These are phyloP conservation scores for Candida argentea DNA, from an alignment of 805 yeast species.

Conservation along the genomic window DNA sequence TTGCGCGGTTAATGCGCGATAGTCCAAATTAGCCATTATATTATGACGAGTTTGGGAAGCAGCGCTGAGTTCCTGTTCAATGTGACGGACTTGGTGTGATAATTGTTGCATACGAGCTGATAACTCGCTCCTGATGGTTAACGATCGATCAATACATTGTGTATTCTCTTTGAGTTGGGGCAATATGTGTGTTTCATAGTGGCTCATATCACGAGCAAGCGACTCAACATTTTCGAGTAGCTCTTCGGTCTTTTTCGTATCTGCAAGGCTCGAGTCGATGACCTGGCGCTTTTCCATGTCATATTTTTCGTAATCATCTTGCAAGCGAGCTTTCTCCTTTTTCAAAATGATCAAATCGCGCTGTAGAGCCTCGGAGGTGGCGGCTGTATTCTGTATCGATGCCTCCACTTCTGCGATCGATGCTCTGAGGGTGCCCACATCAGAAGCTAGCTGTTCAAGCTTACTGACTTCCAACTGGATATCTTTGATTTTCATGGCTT, in stretches of 20 bases:
- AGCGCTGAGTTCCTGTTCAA: slow-evolving; percentile 16
- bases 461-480: slow-evolving; percentile 41
- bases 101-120: no score
- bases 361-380: no score
- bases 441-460: slow-evolving; percentile 41
- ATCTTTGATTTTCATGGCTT: slow-evolving; percentile 46
- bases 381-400: slow-evolving; percentile 2
- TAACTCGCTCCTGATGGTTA: no score
- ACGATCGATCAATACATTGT: no score
- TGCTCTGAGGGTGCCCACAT: slow-evolving; percentile 30
- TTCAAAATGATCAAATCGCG: no score
- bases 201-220: no score
- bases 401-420: slow-evolving; percentile 24
- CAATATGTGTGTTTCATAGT: slow-evolving; percentile 14
- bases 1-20: slow-evolving; percentile 35
- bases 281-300: no score
- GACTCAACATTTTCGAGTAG: slow-evolving; percentile 2
- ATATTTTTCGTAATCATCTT: no score
- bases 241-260: slow-evolving; percentile 2
- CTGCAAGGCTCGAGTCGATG: no score
- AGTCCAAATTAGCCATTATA: slow-evolving; percentile 53
- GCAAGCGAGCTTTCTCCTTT: no score
- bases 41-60: slow-evolving; percentile 41
- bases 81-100: no score
- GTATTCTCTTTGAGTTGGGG: slow-evolving; percentile 15